These are phyloP conservation scores for Calycina herbarum DNA, from an alignment of 2,329 filamentous ascomycete species.

Conservation along the genomic window DNA sequence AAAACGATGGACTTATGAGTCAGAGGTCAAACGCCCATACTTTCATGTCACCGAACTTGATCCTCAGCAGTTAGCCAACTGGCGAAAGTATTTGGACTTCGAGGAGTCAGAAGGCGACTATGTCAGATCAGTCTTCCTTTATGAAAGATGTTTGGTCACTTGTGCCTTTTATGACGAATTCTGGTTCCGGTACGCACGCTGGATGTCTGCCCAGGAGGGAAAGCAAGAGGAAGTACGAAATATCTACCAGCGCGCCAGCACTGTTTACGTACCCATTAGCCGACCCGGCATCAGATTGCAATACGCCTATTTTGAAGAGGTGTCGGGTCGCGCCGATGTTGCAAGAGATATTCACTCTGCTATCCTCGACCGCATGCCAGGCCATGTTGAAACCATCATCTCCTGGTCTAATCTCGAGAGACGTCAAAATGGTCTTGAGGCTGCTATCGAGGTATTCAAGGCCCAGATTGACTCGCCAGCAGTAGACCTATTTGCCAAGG, in stretches of 20 bases:
- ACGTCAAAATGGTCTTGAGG: slow-evolving; percentile 78
- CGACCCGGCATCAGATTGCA: slow-evolving; percentile 81
- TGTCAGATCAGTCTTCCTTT: slow-evolving; percentile 74
- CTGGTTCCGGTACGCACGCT: slow-evolving; percentile 94
- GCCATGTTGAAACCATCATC: slow-evolving; percentile 82
- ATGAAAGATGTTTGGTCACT: slow-evolving; percentile 90
- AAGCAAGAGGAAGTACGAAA: slow-evolving; percentile 90
- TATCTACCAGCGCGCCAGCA: slow-evolving; percentile 86
- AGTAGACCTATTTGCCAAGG: slow-evolving; percentile 78
- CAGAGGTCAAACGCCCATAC: slow-evolving; percentile 92
- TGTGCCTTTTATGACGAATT: slow-evolving; percentile 97
- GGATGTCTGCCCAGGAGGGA: slow-evolving; percentile 79
- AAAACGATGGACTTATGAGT: slow-evolving; percentile 93
- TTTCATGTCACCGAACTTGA: slow-evolving; percentile 96
- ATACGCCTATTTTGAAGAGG: slow-evolving; percentile 94
- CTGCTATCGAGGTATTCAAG: slow-evolving; percentile 81
- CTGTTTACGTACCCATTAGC: slow-evolving; percentile 82
- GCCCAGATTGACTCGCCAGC: slow-evolving; percentile 72
- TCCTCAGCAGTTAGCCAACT: slow-evolving; percentile 79
- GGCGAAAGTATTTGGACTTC: slow-evolving; percentile 95
- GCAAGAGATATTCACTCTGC: slow-evolving; percentile 83
- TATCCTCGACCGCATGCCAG: slow-evolving; percentile 73
- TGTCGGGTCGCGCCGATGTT: slow-evolving; percentile 71
- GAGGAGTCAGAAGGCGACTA: slow-evolving; percentile 85
- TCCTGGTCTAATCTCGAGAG: slow-evolving; percentile 85